These are phyloP conservation scores for Aphanomyces cochlioides DNA, from an alignment of 352 stramenopile genomes.

Conservation along the genomic window DNA sequence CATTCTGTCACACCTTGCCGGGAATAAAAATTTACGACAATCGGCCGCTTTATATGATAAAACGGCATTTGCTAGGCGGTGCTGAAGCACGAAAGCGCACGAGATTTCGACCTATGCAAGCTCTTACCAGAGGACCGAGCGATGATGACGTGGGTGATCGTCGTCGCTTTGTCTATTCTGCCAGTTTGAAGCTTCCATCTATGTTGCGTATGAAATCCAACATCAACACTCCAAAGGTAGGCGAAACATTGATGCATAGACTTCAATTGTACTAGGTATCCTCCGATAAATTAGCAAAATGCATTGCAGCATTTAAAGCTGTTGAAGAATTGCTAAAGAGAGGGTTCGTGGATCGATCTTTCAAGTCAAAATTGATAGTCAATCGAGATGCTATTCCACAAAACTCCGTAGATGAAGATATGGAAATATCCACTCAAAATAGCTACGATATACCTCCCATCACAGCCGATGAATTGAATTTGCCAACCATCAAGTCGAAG, in stretches of 20 bases:
- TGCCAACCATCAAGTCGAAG: constrained; percentile 60
- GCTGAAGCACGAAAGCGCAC: constrained; percentile 38
- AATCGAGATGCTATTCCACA: constrained; percentile 34
- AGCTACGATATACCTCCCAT: constrained; percentile 80
- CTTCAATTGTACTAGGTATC: constrained; percentile 32
- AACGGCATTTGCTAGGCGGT: constrained; percentile 49
- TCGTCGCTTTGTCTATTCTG: constrained; percentile 53
- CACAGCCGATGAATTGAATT: constrained; percentile 64
- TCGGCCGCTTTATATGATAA: constrained; percentile 69
- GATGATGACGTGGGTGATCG: constrained; percentile 31
- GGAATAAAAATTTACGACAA: constrained; percentile 79
- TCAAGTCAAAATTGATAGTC: constrained; percentile 65
- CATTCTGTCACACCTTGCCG: constrained; percentile 77
- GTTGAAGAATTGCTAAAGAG: constrained; percentile 69
- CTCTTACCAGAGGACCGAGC: constrained; percentile 1
- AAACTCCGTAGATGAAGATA: constrained; percentile 14
- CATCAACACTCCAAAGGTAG: constrained; percentile 49
- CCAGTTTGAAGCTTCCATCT: constrained; percentile 56
- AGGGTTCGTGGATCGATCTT: constrained; percentile 61
- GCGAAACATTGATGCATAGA: constrained; percentile 5
- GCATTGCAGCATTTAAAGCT: constrained; percentile 78
- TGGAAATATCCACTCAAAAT: constrained; percentile 72
- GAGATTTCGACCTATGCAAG: constrained; percentile 2
- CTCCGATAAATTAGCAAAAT: constrained; percentile 61
- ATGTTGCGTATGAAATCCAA: constrained; percentile 60